These are phyloP conservation scores for Trichosanthes cucumerina DNA, from an alignment of 306 rosid species.

Conservation along the genomic window DNA sequence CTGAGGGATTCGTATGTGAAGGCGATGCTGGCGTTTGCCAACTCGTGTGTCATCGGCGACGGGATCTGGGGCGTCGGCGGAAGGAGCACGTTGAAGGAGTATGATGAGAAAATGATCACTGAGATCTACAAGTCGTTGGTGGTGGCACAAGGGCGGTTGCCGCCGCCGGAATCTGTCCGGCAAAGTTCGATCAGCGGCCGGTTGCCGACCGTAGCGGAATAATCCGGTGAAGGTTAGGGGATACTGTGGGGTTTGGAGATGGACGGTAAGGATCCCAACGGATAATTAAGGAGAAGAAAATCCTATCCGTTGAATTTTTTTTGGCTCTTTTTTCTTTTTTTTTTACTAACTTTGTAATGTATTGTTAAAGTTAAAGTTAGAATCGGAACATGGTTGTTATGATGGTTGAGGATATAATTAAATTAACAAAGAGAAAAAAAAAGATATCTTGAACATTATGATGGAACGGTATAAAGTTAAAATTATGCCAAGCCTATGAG, in stretches of 20 bases:
- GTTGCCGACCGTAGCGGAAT: constrained; percentile 20
- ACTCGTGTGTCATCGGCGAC: constrained; percentile 32
- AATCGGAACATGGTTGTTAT: background rate
- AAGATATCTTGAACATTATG: background rate
- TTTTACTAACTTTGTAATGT: background rate
- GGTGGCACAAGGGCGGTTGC: constrained; percentile 32
- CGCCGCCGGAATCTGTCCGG: constrained; percentile 19
- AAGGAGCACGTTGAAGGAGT: constrained; percentile 45
- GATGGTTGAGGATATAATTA: background rate
- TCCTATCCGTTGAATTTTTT: background rate
- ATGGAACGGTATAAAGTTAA: background rate
- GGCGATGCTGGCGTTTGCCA: constrained; percentile 62
- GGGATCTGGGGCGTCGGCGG: constrained; percentile 14
- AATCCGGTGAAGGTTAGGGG: background rate
- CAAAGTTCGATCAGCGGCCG: constrained; percentile 6
- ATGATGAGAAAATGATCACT: constrained; percentile 57
- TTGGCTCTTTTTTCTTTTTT: background rate
- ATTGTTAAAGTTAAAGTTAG: background rate
- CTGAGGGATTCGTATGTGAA: constrained; percentile 61
- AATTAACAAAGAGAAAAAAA: background rate
- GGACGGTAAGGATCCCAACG: background rate
- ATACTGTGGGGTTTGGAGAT: background rate
- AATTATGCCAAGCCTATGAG: too few species aligned
- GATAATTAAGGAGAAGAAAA: background rate
- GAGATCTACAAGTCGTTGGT: constrained; percentile 52